Conservation (phyloP, 2,329 filamentous ascomycete genomes). For the Colletotrichum euphorbiae region DNA sequence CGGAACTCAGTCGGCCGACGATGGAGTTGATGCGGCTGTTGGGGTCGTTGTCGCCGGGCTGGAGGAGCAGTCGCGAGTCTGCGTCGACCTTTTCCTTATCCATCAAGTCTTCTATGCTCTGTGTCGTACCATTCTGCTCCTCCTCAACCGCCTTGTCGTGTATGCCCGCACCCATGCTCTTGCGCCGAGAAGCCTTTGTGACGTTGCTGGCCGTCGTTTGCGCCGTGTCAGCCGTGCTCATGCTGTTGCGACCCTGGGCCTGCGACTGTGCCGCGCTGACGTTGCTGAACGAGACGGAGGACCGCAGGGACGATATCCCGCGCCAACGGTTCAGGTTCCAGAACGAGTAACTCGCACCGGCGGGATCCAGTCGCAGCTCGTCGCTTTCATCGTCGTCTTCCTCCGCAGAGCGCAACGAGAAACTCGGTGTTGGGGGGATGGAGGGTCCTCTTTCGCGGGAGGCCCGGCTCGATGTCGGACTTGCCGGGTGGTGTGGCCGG, state of each 20-base stretch:
- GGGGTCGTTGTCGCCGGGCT: constrained; percentile 36
- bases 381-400: constrained; percentile 56
- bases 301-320: constrained; percentile 48
- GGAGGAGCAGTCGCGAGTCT: constrained; percentile 38
- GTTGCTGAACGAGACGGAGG: constrained; percentile 33
- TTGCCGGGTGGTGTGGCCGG: constrained; percentile 46
- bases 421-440: constrained; percentile 66
- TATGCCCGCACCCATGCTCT: constrained; percentile 42
- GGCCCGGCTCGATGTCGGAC: constrained; percentile 53
- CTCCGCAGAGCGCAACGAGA: constrained; percentile 58
- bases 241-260: constrained; percentile 29
- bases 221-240: constrained; percentile 30
- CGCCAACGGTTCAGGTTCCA: constrained; percentile 70
- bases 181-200: constrained; percentile 43
- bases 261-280: constrained; percentile 19
- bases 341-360: constrained; percentile 60
- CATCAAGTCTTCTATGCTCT: constrained; percentile 9
- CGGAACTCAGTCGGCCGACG: constrained; percentile 68
- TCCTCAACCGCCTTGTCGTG: constrained; percentile 36
- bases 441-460: constrained; percentile 43
- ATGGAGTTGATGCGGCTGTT: constrained; percentile 54
- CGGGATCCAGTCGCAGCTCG: constrained; percentile 51
- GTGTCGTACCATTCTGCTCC: constrained; percentile 17
- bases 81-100: constrained; percentile 26
- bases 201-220: constrained; percentile 18